Evolutionary conservation across 2,329 filamentous ascomycete species (phyloP), one percentile per base, ranked within the genome.

Genomic region (Penicillium janthinellum): DNA sequence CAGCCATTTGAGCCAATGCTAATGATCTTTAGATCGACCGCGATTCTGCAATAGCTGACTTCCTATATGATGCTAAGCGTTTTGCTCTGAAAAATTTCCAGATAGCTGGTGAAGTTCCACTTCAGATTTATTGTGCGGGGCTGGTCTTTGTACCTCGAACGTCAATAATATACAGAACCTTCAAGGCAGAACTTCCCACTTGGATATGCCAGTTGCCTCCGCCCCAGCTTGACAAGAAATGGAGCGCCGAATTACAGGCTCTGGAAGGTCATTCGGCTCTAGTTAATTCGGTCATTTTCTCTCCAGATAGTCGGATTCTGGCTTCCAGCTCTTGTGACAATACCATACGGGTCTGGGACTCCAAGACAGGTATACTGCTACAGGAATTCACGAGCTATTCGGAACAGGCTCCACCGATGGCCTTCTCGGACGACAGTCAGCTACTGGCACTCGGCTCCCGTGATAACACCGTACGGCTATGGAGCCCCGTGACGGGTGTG

Each of bases 231-330:
- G 25, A 62, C 1, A 54, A 65, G 45, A 34, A 1, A 2, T 61
- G 59, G 59, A 55, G 59, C 11, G 25, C 56, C 52, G 54, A 60
- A 31, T 39, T 59, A 14, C 51, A 57, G 38, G 47, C 37, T n/a
- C 57, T 62, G 7, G 50, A 47, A 34, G 48, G 48, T 67, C 64
- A 63, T 63, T 73, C 28, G 5, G 31, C 11, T 38, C 35, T 2
- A 4, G 11, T 57, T 61, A 0, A 25, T 2, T 44, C 35, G n/a
- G 41, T 60, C 7, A 37, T 7, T 4, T 61, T 61, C 41, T 61
- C 59, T 12, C 55, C 59, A 2, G 35, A 61, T 7, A 41, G 59
- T 47, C 47, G 22, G 12, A 31, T 56, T 2, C 34, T 61, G 4
- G 59, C 55, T 17, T 55, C 51, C 10, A 39, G 45, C 38, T 59